These are phyloP conservation scores for Mimosa bimucronata DNA, from an alignment of 306 rosid species.

Conservation along the genomic window DNA sequence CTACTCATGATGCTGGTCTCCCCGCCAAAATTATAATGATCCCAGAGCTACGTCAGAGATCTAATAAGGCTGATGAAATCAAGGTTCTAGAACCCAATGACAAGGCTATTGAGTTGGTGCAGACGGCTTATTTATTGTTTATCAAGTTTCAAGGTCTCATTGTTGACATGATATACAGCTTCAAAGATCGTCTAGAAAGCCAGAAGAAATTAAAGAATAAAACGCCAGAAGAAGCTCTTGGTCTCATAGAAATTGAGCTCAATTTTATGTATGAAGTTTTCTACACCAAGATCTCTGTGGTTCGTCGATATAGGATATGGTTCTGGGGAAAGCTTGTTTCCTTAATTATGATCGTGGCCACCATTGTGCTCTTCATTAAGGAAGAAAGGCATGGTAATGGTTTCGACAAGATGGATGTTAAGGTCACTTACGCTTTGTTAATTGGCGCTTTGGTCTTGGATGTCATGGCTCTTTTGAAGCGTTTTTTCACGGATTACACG, in stretches of 20 bases:
- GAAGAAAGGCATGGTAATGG: background rate
- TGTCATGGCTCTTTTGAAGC: background rate
- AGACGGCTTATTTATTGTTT: background rate
- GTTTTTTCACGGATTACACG: background rate
- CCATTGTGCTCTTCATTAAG: background rate
- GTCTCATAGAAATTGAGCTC: background rate
- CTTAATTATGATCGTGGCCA: background rate
- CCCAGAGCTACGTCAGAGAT: background rate
- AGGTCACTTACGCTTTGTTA: background rate
- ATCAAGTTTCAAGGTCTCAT: background rate
- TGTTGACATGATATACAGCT: background rate
- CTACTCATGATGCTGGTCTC: slow-evolving; percentile 1
- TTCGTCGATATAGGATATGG: background rate
- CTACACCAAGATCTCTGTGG: background rate
- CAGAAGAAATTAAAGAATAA: background rate
- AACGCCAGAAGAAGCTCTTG: background rate
- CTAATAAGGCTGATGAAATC: background rate
- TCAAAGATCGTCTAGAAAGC: background rate
- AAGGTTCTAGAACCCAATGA: too few species aligned
- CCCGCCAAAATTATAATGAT: slow-evolving; percentile 13
- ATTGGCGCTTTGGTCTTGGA: background rate
- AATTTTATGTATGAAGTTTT: slow-evolving; percentile 11
- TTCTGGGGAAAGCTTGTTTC: background rate
- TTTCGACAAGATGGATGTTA: background rate
- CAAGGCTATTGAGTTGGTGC: too few species aligned